Evolutionary conservation across 257 asterid species (phyloP).

Genomic region (Solanum sejunctum): DNA sequence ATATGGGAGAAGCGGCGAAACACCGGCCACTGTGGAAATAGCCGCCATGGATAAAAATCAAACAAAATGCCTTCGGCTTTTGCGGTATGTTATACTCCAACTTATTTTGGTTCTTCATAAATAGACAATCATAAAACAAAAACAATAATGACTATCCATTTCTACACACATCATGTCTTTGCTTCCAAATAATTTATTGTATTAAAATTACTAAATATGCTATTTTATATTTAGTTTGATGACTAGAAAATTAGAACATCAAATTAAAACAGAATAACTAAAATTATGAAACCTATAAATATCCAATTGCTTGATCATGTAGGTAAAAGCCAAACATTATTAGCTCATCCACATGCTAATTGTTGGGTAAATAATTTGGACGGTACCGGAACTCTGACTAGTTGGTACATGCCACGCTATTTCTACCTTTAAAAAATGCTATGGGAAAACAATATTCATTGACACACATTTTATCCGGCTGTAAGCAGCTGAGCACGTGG

Average conservation of each 20-base stretch:
- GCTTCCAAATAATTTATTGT: no score
- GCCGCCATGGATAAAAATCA: background rate
- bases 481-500: background rate
- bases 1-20: background rate
- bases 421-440: background rate
- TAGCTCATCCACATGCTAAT: background rate
- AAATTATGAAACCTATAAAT: no score
- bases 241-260: no score
- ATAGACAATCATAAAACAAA: background rate
- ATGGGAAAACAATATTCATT: background rate
- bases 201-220: no score
- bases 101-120: background rate
- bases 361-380: background rate
- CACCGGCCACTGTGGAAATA: background rate
- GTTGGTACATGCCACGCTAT: background rate
- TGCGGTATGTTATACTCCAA: background rate
- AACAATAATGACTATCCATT: background rate
- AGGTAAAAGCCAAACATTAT: background rate
- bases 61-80: background rate
- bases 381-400: background rate
- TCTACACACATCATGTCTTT: no score
- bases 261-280: no score
- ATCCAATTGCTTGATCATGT: background rate
- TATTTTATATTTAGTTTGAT: no score
- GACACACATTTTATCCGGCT: background rate